phyloP scores from a whole-genome alignment of 306 rosid genomes.

The Gynostemma pentaphyllum region DNA sequence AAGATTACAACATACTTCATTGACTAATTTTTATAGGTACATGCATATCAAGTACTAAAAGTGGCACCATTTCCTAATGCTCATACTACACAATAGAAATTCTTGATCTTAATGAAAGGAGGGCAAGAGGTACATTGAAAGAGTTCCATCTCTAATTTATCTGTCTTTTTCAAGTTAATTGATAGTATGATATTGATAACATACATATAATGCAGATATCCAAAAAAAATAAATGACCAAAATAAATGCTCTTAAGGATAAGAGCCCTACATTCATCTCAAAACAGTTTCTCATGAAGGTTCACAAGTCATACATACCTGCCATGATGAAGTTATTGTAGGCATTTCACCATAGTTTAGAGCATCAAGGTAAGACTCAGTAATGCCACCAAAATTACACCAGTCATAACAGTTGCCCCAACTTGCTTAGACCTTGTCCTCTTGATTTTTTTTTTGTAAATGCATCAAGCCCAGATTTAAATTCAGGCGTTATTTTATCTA shows the following conservation, averaged over 20 bases:
- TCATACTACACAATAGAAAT: not conserved
- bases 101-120: not conserved
- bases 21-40: no score
- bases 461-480: conserved; percentile 79
- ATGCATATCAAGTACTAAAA: not conserved
- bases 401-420: conserved; percentile 91
- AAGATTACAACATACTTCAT: no score
- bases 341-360: conserved; percentile 91
- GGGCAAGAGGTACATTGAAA: not conserved
- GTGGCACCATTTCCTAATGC: not conserved
- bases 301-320: conserved; percentile 46
- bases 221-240: not conserved
- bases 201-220: not conserved
- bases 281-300: not conserved
- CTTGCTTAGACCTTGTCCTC: conserved; percentile 92
- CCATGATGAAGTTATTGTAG: conserved; percentile 92
- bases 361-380: conserved; percentile 84
- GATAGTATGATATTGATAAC: not conserved
- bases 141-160: not conserved
- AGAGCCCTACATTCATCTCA: not conserved
- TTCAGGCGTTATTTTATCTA: conserved; percentile 71
- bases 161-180: not conserved
- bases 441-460: conserved; percentile 72
- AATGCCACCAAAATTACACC: conserved; percentile 77
- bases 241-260: not conserved